These are phyloP conservation scores for Emericellopsis atlantica DNA, from an alignment of 2,329 filamentous ascomycete species.

Conservation along the genomic window DNA sequence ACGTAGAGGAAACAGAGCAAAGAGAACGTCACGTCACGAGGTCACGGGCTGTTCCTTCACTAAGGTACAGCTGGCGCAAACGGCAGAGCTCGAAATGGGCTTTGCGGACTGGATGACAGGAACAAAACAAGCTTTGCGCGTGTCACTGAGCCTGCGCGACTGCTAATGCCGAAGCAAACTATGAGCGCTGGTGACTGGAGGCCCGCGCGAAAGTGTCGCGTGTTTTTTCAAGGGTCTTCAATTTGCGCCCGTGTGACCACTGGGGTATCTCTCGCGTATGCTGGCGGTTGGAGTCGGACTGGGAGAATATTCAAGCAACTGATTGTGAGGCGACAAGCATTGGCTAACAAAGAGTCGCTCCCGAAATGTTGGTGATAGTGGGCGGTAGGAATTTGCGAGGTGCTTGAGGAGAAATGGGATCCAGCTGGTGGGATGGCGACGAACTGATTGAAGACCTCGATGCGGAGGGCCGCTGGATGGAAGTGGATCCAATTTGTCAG, in stretches of 20 bases:
- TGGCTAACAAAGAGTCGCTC: neutral
- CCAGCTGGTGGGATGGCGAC: neutral
- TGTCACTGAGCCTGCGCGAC: too few relatives aligned
- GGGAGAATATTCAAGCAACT: neutral
- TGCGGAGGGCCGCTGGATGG: too few relatives aligned
- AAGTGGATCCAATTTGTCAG: neutral
- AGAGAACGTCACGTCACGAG: neutral
- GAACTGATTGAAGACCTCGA: neutral
- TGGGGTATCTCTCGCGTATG: too few relatives aligned
- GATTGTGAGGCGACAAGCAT: too few relatives aligned
- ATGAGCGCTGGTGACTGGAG: neutral
- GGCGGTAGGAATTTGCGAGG: neutral
- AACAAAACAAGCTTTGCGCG: too few relatives aligned
- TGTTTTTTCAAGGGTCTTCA: too few relatives aligned
- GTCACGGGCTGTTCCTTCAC: neutral
- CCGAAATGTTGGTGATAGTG: constrained; percentile 1
- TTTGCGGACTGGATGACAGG: too few relatives aligned
- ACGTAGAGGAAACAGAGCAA: neutral
- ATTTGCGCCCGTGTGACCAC: too few relatives aligned
- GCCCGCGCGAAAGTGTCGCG: too few relatives aligned
- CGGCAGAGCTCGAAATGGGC: too few relatives aligned
- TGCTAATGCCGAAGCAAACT: neutral
- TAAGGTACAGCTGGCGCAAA: too few relatives aligned
- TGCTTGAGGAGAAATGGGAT: neutral
- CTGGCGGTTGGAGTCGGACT: neutral